These are phyloP conservation scores for Melanogaster broomeanus DNA, from an alignment of 768 basidiomycete genomes.

Conservation along the genomic window DNA sequence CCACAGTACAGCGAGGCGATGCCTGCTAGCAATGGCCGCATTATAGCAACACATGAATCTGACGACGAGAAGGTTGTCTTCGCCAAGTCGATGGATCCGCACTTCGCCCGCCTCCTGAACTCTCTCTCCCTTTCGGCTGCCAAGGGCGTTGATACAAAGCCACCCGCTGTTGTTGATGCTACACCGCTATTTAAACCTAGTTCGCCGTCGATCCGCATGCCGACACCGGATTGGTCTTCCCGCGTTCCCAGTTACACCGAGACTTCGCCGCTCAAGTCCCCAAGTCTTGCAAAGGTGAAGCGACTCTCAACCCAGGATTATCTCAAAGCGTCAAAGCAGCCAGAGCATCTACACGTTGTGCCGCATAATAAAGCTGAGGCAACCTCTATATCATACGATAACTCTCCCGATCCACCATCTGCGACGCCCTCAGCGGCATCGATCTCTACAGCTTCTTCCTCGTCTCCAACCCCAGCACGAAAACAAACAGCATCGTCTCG, in stretches of 20 bases:
- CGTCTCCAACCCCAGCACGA: slow-evolving; percentile 15
- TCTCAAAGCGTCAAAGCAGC: slow-evolving; percentile 5
- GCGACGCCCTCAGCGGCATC: not conserved
- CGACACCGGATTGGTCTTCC: slow-evolving; percentile 34
- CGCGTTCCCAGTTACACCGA: slow-evolving; percentile 27
- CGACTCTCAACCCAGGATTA: slow-evolving; percentile 1
- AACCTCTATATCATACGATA: not conserved
- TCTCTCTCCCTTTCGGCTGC: slow-evolving; percentile 60
- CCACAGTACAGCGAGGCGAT: slow-evolving; percentile 51
- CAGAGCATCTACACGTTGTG: not conserved
- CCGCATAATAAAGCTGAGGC: slow-evolving; percentile 1
- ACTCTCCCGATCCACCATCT: slow-evolving; percentile 11
- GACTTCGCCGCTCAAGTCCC: slow-evolving; percentile 5
- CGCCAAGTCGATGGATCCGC: slow-evolving; percentile 55
- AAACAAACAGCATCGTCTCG: slow-evolving; percentile 29
- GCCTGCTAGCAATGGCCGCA: slow-evolving; percentile 17
- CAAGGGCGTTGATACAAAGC: slow-evolving; percentile 26
- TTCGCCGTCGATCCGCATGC: slow-evolving; percentile 13
- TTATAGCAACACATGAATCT: slow-evolving; percentile 30
- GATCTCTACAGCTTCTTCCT: slow-evolving; percentile 7
- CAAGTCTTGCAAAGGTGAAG: slow-evolving; percentile 5
- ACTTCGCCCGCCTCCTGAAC: slow-evolving; percentile 67
- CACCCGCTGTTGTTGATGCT: slow-evolving; percentile 3
- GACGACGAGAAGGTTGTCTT: slow-evolving; percentile 30
- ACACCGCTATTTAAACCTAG: slow-evolving; percentile 10